These are phyloP conservation scores for Ruellia speciosa DNA, from an alignment of 305 asterid species.

Conservation along the genomic window DNA sequence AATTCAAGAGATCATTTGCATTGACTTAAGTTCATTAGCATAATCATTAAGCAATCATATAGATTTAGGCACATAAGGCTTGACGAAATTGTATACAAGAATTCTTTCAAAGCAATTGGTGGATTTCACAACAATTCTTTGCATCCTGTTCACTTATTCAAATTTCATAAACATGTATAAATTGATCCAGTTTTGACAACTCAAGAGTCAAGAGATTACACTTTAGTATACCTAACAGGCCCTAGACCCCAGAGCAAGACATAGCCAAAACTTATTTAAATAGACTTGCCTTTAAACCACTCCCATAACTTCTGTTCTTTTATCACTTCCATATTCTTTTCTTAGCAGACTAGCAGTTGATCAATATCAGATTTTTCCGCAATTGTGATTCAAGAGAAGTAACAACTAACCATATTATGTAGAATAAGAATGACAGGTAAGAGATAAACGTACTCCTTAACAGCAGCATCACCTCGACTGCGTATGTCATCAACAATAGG, in stretches of 20 bases:
- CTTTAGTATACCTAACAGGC: constrained; percentile 8
- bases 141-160: constrained; percentile 6
- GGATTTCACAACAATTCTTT: constrained; percentile 3
- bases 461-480: constrained; percentile 86
- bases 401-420: constrained; percentile 11
- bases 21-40: neutral
- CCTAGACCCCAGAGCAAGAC: neutral
- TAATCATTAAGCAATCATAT: neutral
- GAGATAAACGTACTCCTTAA: constrained; percentile 71
- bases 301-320: no score
- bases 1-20: neutral
- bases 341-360: no score
- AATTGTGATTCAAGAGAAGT: constrained; percentile 1
- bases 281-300: no score
- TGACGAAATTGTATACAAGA: constrained; percentile 10
- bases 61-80: neutral
- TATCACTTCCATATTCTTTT: no score
- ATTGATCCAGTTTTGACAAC: constrained; percentile 14
- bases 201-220: neutral
- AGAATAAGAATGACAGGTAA: constrained; percentile 20
- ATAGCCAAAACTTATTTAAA: no score
- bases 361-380: constrained; percentile 4
- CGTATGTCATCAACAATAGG: constrained; percentile 90
- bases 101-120: constrained; percentile 5
- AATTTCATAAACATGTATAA: constrained; percentile 4